Base-by-base conservation (phyloP, 2,329 filamentous ascomycete genomes). In the Neopestalotiopsis rosae region DNA sequence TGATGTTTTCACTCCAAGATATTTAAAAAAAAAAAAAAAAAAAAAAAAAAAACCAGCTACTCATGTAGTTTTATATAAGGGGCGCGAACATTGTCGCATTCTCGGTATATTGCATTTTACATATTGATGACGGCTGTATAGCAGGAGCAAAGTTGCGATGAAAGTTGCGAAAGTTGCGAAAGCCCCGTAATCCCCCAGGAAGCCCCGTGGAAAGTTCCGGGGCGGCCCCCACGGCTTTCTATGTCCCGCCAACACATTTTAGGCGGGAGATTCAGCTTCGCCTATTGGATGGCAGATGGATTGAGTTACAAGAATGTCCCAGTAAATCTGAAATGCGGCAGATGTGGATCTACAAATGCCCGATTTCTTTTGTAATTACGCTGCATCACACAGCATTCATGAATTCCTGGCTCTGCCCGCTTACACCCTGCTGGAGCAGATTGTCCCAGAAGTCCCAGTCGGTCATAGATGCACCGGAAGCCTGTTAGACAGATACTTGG, bases 371-470 rank as follows among this genome's bases (percentile, higher is more conserved):
- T 6, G 6, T 56, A 17, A 28, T 56, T 17, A 6, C 13, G 0
- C 14, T 14, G 20, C 14, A 7, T 56, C 20, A 20, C 20, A 6
- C 14, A 56, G 49, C 1, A 56, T 56, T 56, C 20, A 56, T 56
- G 49, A 24, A 24, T 6, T 56, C 49, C 20, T 56, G 49, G 14
- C 49, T 56, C 1, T 56, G 49, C 49, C 24, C 24, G 24, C 24
- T 28, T 7, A 56, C 14, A 56, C 49, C 49, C 20, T 14, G 17
- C 13, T 56, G 49, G 1, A 56, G 49, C 6, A 56, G 14, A 56
- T 56, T 56, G 20, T 56, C 49, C 49, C 49, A 56, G 13, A 56
- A 56, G 49, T 56, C 49, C 49, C 49, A 56, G 49, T 56, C 49
- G 6, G 13, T 24, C 49, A 56, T 24, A 1, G 49, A 24, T 56